These are phyloP conservation scores for Daldinia grandis DNA, from an alignment of 495 filamentous ascomycete species.

Conservation along the genomic window DNA sequence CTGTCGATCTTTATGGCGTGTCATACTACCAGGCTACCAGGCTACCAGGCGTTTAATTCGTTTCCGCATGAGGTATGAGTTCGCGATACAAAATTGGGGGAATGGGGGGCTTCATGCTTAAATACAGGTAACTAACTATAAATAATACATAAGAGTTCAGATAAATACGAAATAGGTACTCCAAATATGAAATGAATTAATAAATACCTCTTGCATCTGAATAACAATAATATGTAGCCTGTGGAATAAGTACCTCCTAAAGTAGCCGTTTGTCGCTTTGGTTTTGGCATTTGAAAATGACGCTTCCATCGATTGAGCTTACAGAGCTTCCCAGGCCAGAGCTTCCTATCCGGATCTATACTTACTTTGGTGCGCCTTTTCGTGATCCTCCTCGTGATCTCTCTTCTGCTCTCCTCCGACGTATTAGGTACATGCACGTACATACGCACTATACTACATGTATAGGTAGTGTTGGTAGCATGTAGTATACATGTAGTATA, in stretches of 20 bases:
- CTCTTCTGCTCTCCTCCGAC: neutral
- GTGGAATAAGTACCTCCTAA: no score
- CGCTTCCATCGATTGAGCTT: neutral
- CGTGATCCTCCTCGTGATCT: neutral
- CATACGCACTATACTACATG: neutral
- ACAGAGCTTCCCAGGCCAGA: neutral
- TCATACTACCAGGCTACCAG: conserved; percentile 33
- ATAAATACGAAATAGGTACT: neutral
- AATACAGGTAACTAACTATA: no score
- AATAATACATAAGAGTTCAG: neutral
- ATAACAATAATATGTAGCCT: neutral
- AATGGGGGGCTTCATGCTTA: neutral
- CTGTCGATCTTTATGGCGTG: conserved; percentile 37
- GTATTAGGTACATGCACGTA: conserved; percentile 1
- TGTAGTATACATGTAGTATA: neutral
- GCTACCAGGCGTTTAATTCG: conserved; percentile 19
- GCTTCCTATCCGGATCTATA: neutral
- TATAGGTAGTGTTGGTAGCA: neutral
- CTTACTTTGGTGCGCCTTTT: neutral
- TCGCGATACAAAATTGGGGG: conserved; percentile 23
- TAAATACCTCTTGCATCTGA: conserved; percentile 8
- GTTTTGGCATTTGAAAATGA: neutral
- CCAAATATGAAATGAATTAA: neutral
- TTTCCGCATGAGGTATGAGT: conserved; percentile 36
- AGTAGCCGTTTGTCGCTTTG: no score